Conservation (phyloP, 139 green algal species). For the Chlorella ohadii region DNA sequence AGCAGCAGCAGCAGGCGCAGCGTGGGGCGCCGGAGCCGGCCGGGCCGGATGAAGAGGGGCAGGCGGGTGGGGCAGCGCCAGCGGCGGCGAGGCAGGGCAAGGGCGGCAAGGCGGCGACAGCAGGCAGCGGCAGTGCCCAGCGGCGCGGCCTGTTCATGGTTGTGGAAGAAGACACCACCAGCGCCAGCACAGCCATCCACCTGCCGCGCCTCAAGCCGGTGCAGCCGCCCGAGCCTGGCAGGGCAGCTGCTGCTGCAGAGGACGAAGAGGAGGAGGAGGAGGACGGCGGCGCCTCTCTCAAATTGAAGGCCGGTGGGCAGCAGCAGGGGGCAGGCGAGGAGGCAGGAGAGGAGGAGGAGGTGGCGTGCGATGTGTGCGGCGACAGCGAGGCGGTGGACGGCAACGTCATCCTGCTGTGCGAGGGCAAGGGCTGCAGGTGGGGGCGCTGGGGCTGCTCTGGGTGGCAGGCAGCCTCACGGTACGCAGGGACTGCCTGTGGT, state of each 20-base stretch:
- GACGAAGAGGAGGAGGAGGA: neutral
- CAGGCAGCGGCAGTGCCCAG: neutral
- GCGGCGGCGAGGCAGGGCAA: neutral
- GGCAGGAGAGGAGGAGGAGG: conserved; percentile 27
- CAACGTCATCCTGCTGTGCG: conserved; percentile 59
- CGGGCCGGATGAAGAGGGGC: neutral
- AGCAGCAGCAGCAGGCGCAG: conserved; percentile 15
- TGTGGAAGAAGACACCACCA: neutral
- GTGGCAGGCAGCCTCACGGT: too few species aligned
- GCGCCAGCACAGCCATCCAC: neutral
- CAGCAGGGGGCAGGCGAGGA: neutral
- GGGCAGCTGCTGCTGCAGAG: neutral
- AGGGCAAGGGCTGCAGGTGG: conserved; percentile 44
- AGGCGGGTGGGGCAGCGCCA: neutral
- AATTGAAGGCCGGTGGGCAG: neutral
- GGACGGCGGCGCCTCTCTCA: neutral
- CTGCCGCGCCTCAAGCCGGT: conserved; percentile 27
- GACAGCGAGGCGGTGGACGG: conserved; percentile 33
- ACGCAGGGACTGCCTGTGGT: neutral
- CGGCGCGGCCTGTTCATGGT: conserved; percentile 5
- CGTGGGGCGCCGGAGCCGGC: neutral
- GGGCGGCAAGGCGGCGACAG: neutral
- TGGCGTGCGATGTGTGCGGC: conserved; percentile 43
- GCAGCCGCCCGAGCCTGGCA: neutral
- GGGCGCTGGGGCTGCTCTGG: too few species aligned